phyloP scores from a whole-genome alignment of 1,139 yeast genomes.

The Suhomyces anneliseae region DNA sequence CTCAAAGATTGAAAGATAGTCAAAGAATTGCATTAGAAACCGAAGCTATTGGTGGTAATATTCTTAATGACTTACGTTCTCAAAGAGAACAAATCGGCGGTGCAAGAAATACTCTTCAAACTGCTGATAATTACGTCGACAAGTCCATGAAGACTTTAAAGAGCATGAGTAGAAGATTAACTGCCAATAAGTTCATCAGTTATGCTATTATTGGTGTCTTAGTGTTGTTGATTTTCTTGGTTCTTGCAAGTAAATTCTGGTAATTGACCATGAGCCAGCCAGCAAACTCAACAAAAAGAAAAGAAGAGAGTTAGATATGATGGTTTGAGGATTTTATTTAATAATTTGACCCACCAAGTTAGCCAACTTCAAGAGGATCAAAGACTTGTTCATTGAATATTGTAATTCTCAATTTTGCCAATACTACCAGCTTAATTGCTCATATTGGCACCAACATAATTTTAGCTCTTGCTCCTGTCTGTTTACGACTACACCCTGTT shows the following conservation, averaged over 20 bases:
- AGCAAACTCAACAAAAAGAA: not conserved
- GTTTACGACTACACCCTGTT: too few species aligned
- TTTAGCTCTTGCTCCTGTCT: too few species aligned
- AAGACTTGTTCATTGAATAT: too few species aligned
- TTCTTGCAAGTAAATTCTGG: slow-evolving; percentile 83
- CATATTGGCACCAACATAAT: too few species aligned
- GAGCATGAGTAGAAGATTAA: slow-evolving; percentile 90
- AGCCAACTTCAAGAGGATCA: too few species aligned
- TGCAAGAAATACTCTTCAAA: slow-evolving; percentile 78
- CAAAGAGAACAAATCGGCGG: slow-evolving; percentile 91
- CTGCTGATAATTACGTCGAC: slow-evolving; percentile 93
- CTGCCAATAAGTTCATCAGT: slow-evolving; percentile 91
- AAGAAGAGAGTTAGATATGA: not conserved
- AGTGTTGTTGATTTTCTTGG: slow-evolving; percentile 78
- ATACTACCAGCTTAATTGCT: too few species aligned
- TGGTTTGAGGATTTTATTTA: not conserved
- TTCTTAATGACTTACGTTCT: slow-evolving; percentile 82
- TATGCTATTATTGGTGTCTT: slow-evolving; percentile 93
- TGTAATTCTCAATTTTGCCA: too few species aligned
- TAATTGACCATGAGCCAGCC: slow-evolving; percentile 20
- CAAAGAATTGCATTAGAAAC: slow-evolving; percentile 92
- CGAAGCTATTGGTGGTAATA: slow-evolving; percentile 87
- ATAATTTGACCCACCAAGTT: not conserved
- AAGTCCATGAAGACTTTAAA: slow-evolving; percentile 82
- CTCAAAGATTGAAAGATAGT: slow-evolving; percentile 82